Conservation (phyloP, 31 red algal species). For the Asparagopsis taxiformis region DNA sequence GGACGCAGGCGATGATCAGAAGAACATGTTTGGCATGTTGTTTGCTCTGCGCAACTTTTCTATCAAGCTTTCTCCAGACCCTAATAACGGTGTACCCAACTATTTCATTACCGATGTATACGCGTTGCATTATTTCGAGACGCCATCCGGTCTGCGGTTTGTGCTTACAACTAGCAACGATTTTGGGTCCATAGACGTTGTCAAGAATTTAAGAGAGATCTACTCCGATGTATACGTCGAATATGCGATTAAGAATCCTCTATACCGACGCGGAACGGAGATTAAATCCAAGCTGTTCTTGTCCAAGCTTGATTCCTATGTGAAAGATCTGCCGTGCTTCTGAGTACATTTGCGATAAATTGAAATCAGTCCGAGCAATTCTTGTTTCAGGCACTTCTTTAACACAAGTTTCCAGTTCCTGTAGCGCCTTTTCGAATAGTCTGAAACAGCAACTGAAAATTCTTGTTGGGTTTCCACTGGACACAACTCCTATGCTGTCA, state of each 20-base stretch:
- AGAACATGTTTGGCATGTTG: constrained; percentile 93
- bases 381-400: too few relatives aligned
- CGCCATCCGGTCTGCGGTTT: constrained; percentile 89
- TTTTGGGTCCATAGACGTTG: constrained; percentile 76
- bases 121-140: constrained; percentile 95
- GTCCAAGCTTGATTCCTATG: constrained; percentile 71
- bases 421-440: too few relatives aligned
- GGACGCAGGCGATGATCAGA: constrained; percentile 76
- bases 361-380: too few relatives aligned
- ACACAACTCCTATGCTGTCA: too few relatives aligned
- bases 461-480: too few relatives aligned
- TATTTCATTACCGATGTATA: constrained; percentile 89
- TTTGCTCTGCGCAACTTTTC: constrained; percentile 91
- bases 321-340: constrained; percentile 82
- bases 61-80: constrained; percentile 62
- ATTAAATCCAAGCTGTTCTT: constrained; percentile 69
- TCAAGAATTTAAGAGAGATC: constrained; percentile 64
- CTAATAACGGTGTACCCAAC: constrained; percentile 32
- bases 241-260: constrained; percentile 83
- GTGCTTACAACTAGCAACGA: constrained; percentile 78
- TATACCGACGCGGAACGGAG: constrained; percentile 54
- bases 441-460: too few relatives aligned
- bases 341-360: constrained; percentile 10
- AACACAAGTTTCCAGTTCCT: too few relatives aligned
- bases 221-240: constrained; percentile 85